Evolutionary conservation across 2,329 filamentous ascomycete genomes (phyloP).

Genomic region (Gnomoniopsis sp.): DNA sequence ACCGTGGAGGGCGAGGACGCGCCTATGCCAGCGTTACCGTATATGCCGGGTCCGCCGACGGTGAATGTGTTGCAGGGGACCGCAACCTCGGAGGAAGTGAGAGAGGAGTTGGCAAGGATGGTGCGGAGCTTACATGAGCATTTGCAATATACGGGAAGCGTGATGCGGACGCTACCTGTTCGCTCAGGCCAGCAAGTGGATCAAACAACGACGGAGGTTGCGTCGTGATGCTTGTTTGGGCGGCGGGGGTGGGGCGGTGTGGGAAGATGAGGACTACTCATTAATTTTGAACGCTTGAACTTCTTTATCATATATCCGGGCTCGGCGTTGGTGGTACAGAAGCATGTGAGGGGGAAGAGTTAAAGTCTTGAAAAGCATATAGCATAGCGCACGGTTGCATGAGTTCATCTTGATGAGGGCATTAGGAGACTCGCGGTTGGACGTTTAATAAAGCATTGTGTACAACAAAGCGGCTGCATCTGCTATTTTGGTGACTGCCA

Average conservation of each 20-base stretch:
- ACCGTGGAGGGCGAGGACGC: constrained; percentile 16
- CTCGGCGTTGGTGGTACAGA: no score
- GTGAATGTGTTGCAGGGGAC: constrained; percentile 42
- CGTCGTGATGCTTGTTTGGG: no score
- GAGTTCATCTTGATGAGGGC: no score
- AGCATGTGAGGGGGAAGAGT: no score
- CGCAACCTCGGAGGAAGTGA: constrained; percentile 28
- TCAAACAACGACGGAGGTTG: background rate
- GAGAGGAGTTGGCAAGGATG: constrained; percentile 31
- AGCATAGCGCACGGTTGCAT: no score
- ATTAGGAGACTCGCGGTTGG: no score
- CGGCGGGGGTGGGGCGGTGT: background rate
- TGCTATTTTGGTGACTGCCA: no score
- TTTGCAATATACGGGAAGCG: constrained; percentile 28
- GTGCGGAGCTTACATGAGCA: constrained; percentile 32
- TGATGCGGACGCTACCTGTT: constrained; percentile 27
- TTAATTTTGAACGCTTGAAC: no score
- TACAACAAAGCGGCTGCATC: no score
- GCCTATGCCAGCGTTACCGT: constrained; percentile 28
- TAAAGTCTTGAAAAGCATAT: no score
- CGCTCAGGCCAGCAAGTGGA: constrained; percentile 12
- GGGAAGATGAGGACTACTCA: background rate
- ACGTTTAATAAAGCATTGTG: no score
- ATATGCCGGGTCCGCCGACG: constrained; percentile 43
- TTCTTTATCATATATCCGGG: no score